Conservation (phyloP, 768 basidiomycete species). For the Auriscalpium microsporum region DNA sequence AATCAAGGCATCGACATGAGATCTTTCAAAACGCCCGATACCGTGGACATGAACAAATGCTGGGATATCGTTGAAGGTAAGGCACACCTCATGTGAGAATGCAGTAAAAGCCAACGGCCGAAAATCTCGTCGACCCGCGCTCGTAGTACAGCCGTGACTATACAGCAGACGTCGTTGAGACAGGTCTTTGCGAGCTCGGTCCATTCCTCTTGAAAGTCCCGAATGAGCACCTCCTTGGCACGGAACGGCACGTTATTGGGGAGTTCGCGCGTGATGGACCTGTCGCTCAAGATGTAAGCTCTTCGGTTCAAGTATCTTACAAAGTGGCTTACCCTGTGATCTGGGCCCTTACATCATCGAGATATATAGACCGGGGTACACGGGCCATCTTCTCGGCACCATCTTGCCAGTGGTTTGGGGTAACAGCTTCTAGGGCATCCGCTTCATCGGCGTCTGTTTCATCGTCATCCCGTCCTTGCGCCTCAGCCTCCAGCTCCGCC, state of each 20-base stretch:
- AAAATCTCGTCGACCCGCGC: neutral
- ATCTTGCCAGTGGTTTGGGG: too few relatives aligned
- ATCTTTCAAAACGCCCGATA: neutral
- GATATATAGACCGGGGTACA: neutral
- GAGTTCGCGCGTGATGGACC: neutral
- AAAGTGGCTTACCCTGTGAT: neutral
- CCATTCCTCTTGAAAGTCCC: neutral
- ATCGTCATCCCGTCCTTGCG: neutral
- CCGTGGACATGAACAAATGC: neutral
- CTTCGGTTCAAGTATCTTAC: neutral
- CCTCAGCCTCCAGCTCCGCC: too few relatives aligned
- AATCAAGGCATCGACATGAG: neutral
- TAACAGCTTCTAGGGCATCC: neutral
- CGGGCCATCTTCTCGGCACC: too few relatives aligned
- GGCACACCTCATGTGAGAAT: neutral
- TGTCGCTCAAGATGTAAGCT: neutral
- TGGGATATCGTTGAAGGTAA: too few relatives aligned
- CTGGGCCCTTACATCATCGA: neutral
- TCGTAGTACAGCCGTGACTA: neutral
- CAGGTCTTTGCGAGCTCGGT: neutral
- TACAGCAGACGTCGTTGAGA: neutral
- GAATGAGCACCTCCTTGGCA: neutral
- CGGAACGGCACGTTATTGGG: neutral
- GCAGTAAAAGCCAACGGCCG: neutral
- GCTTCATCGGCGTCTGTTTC: neutral